Conservation (phyloP, 495 filamentous ascomycete genomes). For the Tuber microsphaerosporum region DNA sequence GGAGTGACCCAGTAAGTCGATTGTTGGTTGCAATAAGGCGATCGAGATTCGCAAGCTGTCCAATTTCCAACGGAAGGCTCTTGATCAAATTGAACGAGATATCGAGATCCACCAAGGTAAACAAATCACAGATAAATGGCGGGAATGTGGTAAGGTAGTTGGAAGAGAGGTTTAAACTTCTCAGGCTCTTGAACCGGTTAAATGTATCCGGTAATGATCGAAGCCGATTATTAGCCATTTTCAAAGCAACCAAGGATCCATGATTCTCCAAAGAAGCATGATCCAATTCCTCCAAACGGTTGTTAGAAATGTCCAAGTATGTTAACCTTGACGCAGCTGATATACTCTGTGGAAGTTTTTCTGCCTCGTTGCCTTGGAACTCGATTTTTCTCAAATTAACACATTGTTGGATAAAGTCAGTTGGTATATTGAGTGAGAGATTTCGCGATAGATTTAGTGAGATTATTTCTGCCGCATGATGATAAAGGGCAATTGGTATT, state of each 20-base stretch:
- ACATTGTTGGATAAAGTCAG: slow-evolving; percentile 94
- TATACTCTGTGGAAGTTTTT: slow-evolving; percentile 76
- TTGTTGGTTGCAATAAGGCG: slow-evolving; percentile 95
- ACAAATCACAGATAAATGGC: slow-evolving; percentile 70
- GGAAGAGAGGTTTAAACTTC: slow-evolving; percentile 82
- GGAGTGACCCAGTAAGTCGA: slow-evolving; percentile 64
- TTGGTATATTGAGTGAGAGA: slow-evolving; percentile 82
- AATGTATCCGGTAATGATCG: slow-evolving; percentile 72
- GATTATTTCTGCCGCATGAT: slow-evolving; percentile 84
- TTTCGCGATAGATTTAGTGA: slow-evolving; percentile 89
- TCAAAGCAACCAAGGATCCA: slow-evolving; percentile 75
- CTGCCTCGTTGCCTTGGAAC: slow-evolving; percentile 83
- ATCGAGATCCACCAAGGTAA: slow-evolving; percentile 82
- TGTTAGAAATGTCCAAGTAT: slow-evolving; percentile 89
- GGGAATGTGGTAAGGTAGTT: slow-evolving; percentile 85
- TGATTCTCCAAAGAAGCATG: slow-evolving; percentile 67
- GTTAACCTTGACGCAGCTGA: slow-evolving; percentile 73
- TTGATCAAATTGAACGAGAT: slow-evolving; percentile 92
- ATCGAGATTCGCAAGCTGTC: slow-evolving; percentile 68
- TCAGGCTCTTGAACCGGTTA: slow-evolving; percentile 62
- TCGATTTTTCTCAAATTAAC: slow-evolving; percentile 88
- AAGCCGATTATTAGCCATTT: slow-evolving; percentile 85
- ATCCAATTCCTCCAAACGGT: slow-evolving; percentile 77
- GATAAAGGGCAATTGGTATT: slow-evolving; percentile 89
- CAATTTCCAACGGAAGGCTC: slow-evolving; percentile 66